phyloP scores from a whole-genome alignment of 1,284 basidiomycete genomes.

The Apiotrichum akiyoshidainum region DNA sequence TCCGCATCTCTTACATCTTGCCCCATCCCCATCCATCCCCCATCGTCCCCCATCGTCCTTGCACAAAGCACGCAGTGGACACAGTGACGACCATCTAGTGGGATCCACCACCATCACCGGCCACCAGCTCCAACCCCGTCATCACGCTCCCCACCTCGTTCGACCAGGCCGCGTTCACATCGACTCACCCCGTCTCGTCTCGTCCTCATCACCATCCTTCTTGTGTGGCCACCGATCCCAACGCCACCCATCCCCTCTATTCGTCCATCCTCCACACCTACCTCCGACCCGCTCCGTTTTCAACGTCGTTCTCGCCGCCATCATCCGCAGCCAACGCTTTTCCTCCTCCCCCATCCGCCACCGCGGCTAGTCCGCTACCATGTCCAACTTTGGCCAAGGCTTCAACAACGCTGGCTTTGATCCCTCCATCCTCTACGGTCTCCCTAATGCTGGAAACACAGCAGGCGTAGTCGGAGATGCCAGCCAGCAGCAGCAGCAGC shows the following conservation, averaged over 20 bases:
- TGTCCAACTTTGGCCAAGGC: constrained; percentile 26
- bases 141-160: too few species aligned
- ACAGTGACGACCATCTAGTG: too few species aligned
- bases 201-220: not conserved
- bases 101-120: too few species aligned
- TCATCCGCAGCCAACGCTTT: not conserved
- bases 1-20: too few species aligned
- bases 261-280: not conserved
- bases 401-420: constrained; percentile 21
- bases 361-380: constrained; percentile 13
- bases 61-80: too few species aligned
- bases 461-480: constrained; percentile 7
- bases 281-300: not conserved
- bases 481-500: constrained; percentile 9
- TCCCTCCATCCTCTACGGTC: constrained; percentile 20
- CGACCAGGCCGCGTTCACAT: not conserved
- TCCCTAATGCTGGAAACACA: constrained; percentile 8
- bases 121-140: too few species aligned
- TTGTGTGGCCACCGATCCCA: not conserved
- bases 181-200: not conserved
- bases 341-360: not conserved
- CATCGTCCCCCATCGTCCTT: too few species aligned
- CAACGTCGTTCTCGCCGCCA: not conserved
- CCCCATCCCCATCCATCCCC: too few species aligned
- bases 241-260: not conserved